Base-by-base conservation (phyloP, 2,329 filamentous ascomycete species). In the Stemphylium lycopersici region DNA sequence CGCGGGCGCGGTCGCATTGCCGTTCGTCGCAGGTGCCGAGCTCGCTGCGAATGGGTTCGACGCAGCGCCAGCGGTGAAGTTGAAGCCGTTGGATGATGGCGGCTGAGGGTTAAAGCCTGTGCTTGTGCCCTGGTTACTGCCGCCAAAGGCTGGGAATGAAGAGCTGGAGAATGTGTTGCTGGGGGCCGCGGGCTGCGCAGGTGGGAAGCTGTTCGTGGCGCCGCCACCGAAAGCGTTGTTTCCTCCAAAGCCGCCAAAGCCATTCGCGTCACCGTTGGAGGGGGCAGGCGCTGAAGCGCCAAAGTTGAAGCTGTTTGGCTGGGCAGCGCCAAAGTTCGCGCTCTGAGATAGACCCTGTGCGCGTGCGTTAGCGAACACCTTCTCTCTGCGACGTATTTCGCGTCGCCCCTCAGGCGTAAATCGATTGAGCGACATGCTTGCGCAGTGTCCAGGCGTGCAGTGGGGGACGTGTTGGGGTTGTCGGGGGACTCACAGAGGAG, bases 101-200 rank as follows among this genome's bases (percentile, higher is more conserved):
- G 68, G 59, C 37, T 66, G 65, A 4, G 64, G 63, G 32, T 65
- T 67, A 56, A 72, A 72, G 53, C 36, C 45, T 34, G 42, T 45
- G 18, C 31, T 31, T 37, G 61, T 58, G 46, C 42, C 56, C 32
- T 61, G 52, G 34, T 33, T 62, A 48, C 52, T 54, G 15, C 56
- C 65, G 37, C 70, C 70, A 41, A 74, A 72, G 3, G 68, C 58
- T 12, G 70, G 70, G 37, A 74, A 74, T 1, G 70, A 74, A 12
- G 66, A 67, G 48, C 46, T 70, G 31, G 62, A 53, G 53, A 74
- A 72, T 11, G 59, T 36, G 39, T 61, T 69, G 61, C 46, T 65
- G 22, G 69, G 60, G 13, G 63, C 56, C 1, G 64, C 44, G 3
- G 68, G 36, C 46, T 70, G 69, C 4, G 68, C 62, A 12, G 70